Evolutionary conservation across 2,329 filamentous ascomycete species (phyloP).

Genomic region (Alternaria sp.): DNA sequence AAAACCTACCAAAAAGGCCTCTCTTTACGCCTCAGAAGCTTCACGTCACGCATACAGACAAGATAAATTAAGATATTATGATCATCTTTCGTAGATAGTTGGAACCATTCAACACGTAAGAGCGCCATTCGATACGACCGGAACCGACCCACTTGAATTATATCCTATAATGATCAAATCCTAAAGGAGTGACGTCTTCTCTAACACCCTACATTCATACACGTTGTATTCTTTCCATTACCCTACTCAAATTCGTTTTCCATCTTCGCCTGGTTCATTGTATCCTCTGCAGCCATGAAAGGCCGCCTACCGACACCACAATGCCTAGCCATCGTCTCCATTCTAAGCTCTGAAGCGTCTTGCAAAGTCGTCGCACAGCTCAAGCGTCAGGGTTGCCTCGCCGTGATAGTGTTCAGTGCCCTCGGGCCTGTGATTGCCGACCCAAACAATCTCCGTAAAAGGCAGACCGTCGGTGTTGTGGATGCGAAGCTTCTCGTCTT

Average conservation of each 20-base stretch:
- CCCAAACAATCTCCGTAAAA: conserved; percentile 22
- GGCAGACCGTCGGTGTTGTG: conserved; percentile 7
- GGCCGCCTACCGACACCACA: neutral
- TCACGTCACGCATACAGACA: neutral
- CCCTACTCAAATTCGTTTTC: neutral
- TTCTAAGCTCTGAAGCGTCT: neutral
- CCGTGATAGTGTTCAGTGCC: conserved; percentile 15
- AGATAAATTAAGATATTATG: neutral
- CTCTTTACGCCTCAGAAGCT: neutral
- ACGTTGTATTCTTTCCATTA: neutral
- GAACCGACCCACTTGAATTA: neutral
- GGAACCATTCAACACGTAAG: neutral
- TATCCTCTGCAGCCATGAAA: neutral
- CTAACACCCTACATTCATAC: neutral
- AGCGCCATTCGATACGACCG: neutral
- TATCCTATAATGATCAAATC: neutral
- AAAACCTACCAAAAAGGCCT: neutral
- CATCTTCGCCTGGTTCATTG: neutral
- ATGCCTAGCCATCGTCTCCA: neutral
- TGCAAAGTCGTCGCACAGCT: conserved; percentile 18
- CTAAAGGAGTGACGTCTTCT: neutral
- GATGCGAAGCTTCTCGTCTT: conserved; percentile 22
- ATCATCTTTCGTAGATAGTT: neutral
- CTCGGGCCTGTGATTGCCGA: conserved; percentile 18
- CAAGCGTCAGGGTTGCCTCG: conserved; percentile 24